A percentile compares a stretch with the other conserved stretches of the same genome.
Evolutionary conservation across 1,139 yeast species (phyloP).

Genomic region (Diutina ranongensis): DNA sequence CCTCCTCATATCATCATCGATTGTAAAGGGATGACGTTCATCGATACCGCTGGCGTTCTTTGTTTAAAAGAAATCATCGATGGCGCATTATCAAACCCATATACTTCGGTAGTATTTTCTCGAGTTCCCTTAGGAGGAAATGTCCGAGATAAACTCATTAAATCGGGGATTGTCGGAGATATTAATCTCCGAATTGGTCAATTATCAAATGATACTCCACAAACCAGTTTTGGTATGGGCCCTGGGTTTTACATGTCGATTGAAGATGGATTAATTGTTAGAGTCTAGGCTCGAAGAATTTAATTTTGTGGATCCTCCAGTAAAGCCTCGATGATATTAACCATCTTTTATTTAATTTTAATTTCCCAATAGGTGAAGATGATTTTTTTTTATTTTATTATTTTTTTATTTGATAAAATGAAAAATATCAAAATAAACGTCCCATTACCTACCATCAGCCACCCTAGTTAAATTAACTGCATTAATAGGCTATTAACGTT

Average conservation of each 20-base stretch:
- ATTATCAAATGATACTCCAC: not conserved
- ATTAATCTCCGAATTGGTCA: constrained; percentile 12
- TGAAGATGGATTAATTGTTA: not conserved
- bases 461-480: too few relatives aligned
- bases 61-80: constrained; percentile 18
- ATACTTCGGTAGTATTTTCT: constrained; percentile 17
- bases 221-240: not conserved
- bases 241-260: constrained; percentile 3
- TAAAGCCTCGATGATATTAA: too few relatives aligned
- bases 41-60: constrained; percentile 23
- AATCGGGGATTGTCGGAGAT: constrained; percentile 16
- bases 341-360: too few relatives aligned
- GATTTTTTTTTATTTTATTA: too few relatives aligned
- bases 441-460: too few relatives aligned
- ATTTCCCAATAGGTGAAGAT: too few relatives aligned
- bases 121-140: constrained; percentile 16
- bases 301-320: too few relatives aligned
- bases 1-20: constrained; percentile 8
- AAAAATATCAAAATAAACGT: too few relatives aligned
- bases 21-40: constrained; percentile 11
- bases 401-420: too few relatives aligned
- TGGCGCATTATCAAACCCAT: constrained; percentile 13
- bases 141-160: constrained; percentile 14
- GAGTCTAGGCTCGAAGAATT: not conserved
- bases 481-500: too few relatives aligned